Base-by-base conservation (phyloP, 208 protist species). In the Leishmania turanica region DNA sequence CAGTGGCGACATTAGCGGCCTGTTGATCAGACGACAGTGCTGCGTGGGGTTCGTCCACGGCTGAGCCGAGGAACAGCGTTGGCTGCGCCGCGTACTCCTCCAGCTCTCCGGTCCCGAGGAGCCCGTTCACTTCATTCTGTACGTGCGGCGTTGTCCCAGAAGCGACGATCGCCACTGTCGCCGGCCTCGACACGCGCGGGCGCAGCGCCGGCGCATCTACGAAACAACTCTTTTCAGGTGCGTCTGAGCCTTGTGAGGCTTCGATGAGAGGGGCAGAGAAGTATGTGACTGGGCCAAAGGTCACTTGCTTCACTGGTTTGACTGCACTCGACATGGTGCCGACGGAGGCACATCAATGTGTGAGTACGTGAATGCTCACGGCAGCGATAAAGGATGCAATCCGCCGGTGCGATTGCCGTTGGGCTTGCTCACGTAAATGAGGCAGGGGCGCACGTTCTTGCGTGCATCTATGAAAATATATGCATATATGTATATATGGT, bases 241-340 rank as follows among this genome's bases (percentile, higher is more conserved):
- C 27, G 58, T 34, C 19, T 47, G 74, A 7, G 34, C 11, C 74
- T 47, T 24, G 21, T 31, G 49, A 49, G 13, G n/a, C 54, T n/a
- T 77, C 74, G 9, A 45, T 34, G 37, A 24, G 31, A 27, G 56
- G 37, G 4, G 60, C 53, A 0, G 81, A 72, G 11, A 77, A 6
- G 74, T 69, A 51, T 3, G 75, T 80, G 56, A 80, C 75, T 19
- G 66, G 17, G 9, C 75, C 81, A 45, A 84, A 84, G 53, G n/a
- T 70, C 42, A 84, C 62, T 13, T 58, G 64, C 58, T 84, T 84
- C 19, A 56, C 51, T 53, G 45, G 53, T 19, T 75, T 76, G 8
- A 49, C 13, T 19, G n/a, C 15, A 24, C 0, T 40, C 1, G 27
- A 15, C 77, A 81, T 81, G 24, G 13, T 34, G 37, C 9, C 11